phyloP scores from a whole-genome alignment of 345 rosid species.

The Adansonia digitata region DNA sequence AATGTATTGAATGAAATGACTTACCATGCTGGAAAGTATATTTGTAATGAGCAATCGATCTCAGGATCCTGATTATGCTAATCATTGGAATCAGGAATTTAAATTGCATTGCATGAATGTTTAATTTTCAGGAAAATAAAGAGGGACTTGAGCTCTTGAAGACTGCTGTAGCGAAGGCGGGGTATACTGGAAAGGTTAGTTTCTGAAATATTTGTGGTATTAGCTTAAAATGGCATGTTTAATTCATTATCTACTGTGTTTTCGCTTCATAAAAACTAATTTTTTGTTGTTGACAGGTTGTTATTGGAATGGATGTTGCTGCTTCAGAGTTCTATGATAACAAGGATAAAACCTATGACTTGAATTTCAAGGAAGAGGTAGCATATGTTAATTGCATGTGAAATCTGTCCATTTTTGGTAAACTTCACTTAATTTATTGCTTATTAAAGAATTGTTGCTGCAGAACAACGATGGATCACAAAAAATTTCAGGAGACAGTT shows the following conservation, averaged over 20 bases:
- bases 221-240: background rate
- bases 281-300: conserved; percentile 38
- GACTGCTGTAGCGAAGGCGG: conserved; percentile 64
- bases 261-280: background rate
- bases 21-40: background rate
- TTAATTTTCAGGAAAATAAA: conserved; percentile 50
- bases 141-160: conserved; percentile 68
- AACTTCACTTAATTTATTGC: background rate
- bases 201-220: background rate
- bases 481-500: conserved; percentile 56
- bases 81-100: background rate
- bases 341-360: conserved; percentile 49
- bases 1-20: background rate
- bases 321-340: conserved; percentile 63
- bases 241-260: background rate
- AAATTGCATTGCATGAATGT: background rate
- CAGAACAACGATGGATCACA: conserved; percentile 63
- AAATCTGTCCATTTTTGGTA: background rate
- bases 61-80: background rate
- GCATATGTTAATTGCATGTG: background rate
- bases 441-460: conserved; percentile 2
- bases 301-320: conserved; percentile 72
- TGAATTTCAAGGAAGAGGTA: conserved; percentile 66
- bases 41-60: background rate
- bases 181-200: conserved; percentile 52